A percentile compares a stretch with the other conserved stretches of the same genome.
phyloP scores from a whole-genome alignment of 257 asterid genomes.

The Cordia subcordata region DNA sequence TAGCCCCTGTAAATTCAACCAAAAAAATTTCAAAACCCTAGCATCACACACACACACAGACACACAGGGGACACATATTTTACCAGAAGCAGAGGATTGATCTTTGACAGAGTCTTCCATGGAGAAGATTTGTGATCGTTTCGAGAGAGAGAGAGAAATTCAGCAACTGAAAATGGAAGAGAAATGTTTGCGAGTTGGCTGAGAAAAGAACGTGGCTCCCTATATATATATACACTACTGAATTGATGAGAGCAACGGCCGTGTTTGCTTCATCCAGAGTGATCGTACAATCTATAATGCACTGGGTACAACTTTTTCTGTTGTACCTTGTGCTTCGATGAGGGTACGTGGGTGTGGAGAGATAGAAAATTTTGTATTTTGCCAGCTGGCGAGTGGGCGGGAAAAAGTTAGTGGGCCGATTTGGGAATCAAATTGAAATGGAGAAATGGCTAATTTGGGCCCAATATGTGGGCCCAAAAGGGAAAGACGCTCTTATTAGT shows the following conservation, averaged over 20 bases:
- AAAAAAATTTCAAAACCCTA: neutral
- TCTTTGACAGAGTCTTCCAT: constrained; percentile 59
- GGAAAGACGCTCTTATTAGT: neutral
- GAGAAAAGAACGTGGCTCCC: neutral
- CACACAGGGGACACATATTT: neutral
- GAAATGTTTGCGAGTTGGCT: neutral
- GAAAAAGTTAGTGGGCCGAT: neutral
- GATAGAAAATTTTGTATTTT: neutral
- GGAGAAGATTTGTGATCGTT: neutral
- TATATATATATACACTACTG: no score
- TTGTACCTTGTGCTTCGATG: neutral
- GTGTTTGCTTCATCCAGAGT: neutral
- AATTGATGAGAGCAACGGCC: neutral
- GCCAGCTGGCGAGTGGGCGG: neutral
- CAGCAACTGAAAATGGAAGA: neutral
- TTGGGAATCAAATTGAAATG: neutral
- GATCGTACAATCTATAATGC: neutral
- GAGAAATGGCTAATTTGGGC: neutral
- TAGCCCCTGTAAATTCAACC: constrained; percentile 8
- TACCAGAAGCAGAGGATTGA: constrained; percentile 61
- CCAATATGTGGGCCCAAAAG: neutral
- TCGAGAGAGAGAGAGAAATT: neutral
- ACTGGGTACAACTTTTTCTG: no score
- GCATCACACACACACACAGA: neutral
- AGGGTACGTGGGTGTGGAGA: neutral